Percentiles rank a stretch among this genome's conserved stretches.
Evolutionary conservation across 78 protist species (phyloP).

Genomic region (Protostelium mycophagum): DNA sequence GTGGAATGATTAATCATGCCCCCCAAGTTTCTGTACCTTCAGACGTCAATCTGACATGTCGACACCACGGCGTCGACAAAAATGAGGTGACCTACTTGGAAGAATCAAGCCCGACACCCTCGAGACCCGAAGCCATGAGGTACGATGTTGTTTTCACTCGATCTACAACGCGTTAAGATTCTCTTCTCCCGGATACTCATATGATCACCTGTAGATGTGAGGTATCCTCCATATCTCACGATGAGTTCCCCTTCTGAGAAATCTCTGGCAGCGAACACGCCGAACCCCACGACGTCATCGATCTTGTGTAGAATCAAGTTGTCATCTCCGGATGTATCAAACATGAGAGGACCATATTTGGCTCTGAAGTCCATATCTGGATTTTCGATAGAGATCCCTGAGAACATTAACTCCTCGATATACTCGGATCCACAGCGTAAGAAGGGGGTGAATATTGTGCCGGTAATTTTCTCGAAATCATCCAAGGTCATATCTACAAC

Average conservation of each 20-base stretch:
- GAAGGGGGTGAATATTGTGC: not conserved
- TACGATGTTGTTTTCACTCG: constrained; percentile 16
- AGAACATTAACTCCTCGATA: not conserved
- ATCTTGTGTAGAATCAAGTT: constrained; percentile 35
- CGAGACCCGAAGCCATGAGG: constrained; percentile 50
- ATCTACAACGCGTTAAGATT: not conserved
- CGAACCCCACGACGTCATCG: constrained; percentile 44
- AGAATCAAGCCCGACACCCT: constrained; percentile 49
- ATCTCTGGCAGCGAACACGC: constrained; percentile 31
- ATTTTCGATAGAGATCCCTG: not conserved
- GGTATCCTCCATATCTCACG: constrained; percentile 44
- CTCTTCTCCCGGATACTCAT: not conserved
- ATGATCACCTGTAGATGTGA: constrained; percentile 19
- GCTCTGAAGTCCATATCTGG: not conserved
- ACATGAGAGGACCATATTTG: not conserved
- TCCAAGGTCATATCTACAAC: not conserved
- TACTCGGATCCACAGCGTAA: not conserved
- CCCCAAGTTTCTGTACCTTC: constrained; percentile 36
- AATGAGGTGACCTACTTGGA: not conserved
- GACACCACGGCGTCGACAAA: not conserved
- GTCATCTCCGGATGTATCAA: constrained; percentile 36
- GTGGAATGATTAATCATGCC: constrained; percentile 62
- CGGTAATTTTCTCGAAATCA: not conserved
- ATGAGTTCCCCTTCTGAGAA: constrained; percentile 31
- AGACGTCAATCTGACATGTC: too few relatives aligned